These are phyloP conservation scores for Leccinum truebloodii DNA, from an alignment of 768 basidiomycete genomes.

Conservation along the genomic window DNA sequence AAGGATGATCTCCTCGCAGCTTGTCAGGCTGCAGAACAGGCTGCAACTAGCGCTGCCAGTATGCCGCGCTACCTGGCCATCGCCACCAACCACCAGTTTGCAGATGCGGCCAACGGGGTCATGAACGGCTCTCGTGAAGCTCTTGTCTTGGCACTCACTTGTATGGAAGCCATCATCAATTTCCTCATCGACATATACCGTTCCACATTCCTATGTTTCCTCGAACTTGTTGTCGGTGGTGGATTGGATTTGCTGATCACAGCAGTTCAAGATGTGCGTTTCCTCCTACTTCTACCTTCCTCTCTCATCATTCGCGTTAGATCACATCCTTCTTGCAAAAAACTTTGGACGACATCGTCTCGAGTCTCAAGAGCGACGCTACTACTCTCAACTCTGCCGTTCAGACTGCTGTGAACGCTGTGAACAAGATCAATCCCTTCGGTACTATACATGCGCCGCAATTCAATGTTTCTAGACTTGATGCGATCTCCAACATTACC, in stretches of 20 bases:
- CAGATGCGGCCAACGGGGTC: conserved; percentile 75
- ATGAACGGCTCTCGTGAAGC: conserved; percentile 75
- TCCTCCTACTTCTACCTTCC: not conserved
- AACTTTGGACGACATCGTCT: conserved; percentile 60
- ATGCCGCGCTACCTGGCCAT: conserved; percentile 88
- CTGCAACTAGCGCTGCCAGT: conserved; percentile 79
- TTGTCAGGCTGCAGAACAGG: conserved; percentile 82
- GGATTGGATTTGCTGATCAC: conserved; percentile 76
- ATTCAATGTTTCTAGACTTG: conserved; percentile 74
- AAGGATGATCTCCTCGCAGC: conserved; percentile 78
- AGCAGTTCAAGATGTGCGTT: conserved; percentile 78
- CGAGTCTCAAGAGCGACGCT: conserved; percentile 72
- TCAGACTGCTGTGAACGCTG: conserved; percentile 55
- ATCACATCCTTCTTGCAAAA: conserved; percentile 67
- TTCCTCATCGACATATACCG: conserved; percentile 93
- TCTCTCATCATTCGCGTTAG: conserved; percentile 40
- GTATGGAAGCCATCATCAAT: conserved; percentile 86
- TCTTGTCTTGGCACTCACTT: conserved; percentile 72
- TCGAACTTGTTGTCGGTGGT: conserved; percentile 86
- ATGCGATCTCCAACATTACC: conserved; percentile 71
- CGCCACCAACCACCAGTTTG: conserved; percentile 79
- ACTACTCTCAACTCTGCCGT: conserved; percentile 68
- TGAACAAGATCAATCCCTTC: conserved; percentile 81
- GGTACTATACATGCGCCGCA: conserved; percentile 66
- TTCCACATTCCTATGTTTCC: conserved; percentile 90